A percentile compares a stretch with the other conserved stretches of the same genome.
Conservation (phyloP, 2,329 filamentous ascomycete genomes). For the Pseudocercospora ulei region DNA sequence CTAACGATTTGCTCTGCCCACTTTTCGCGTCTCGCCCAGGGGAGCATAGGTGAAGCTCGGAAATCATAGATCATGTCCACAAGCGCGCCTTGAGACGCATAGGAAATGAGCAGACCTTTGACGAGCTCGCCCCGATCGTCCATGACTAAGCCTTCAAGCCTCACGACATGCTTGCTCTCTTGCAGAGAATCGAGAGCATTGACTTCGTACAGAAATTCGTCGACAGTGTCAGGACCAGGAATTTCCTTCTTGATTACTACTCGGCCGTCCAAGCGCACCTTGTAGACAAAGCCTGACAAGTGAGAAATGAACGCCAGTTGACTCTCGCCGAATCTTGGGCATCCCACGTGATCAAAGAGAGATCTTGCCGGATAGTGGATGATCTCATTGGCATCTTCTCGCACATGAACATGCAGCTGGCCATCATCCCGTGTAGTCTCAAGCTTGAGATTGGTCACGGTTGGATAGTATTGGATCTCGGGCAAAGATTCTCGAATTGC, state of each 20-base stretch:
- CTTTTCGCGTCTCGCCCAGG: constrained; percentile 65
- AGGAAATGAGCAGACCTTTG: constrained; percentile 82
- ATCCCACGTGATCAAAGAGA: constrained; percentile 61
- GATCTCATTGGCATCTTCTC: constrained; percentile 94
- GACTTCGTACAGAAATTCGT: constrained; percentile 95
- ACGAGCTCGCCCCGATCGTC: constrained; percentile 64
- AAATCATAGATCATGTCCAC: constrained; percentile 85
- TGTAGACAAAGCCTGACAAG: constrained; percentile 95
- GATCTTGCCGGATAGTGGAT: constrained; percentile 70
- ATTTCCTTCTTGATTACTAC: constrained; percentile 95
- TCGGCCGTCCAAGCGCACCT: constrained; percentile 60
- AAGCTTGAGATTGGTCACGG: constrained; percentile 89
- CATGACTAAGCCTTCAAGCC: constrained; percentile 77
- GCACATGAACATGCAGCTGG: constrained; percentile 86
- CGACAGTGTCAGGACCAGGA: constrained; percentile 84
- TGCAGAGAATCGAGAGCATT: constrained; percentile 77
- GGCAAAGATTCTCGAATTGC: constrained; percentile 80
- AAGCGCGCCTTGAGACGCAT: constrained; percentile 74
- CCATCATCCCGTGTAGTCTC: constrained; percentile 76
- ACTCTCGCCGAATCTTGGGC: constrained; percentile 55
- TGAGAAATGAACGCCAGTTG: constrained; percentile 80
- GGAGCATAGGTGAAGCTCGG: constrained; percentile 44
- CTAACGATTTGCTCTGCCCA: constrained; percentile 90
- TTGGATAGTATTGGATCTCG: constrained; percentile 94
- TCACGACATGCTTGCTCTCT: constrained; percentile 66